Conservation (phyloP, 768 basidiomycete genomes). For the Butyriboletus loyo region DNA sequence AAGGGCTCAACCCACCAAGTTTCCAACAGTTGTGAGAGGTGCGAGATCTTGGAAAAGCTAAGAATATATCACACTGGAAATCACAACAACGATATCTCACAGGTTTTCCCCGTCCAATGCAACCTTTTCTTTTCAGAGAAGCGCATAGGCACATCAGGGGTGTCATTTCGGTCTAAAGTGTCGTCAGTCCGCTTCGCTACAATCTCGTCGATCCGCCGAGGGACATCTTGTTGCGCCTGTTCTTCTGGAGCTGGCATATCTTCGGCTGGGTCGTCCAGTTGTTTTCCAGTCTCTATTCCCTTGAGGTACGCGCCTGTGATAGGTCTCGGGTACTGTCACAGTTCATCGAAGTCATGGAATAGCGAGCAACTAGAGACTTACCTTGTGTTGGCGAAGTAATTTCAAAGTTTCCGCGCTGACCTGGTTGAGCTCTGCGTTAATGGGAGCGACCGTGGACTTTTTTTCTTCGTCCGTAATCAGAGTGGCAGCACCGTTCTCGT, state of each 20-base stretch:
- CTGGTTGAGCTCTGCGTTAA: slow-evolving; percentile 68
- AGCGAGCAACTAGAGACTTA: slow-evolving; percentile 24
- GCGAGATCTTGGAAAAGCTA: slow-evolving; percentile 47
- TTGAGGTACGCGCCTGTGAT: slow-evolving; percentile 60
- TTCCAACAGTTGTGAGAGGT: slow-evolving; percentile 93
- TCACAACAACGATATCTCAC: slow-evolving; percentile 39
- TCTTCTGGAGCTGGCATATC: slow-evolving; percentile 9
- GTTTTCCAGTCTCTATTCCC: slow-evolving; percentile 41
- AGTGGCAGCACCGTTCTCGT: slow-evolving; percentile 42
- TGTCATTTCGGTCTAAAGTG: slow-evolving; percentile 42
- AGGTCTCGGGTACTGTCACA: slow-evolving; percentile 59
- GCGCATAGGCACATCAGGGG: slow-evolving; percentile 66
- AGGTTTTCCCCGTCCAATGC: slow-evolving; percentile 84
- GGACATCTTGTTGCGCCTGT: slow-evolving; percentile 6
- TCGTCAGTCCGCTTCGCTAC: slow-evolving; percentile 37
- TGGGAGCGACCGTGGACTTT: slow-evolving; percentile 44
- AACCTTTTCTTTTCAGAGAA: slow-evolving; percentile 84
- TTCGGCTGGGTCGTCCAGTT: slow-evolving; percentile 1
- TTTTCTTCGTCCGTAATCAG: slow-evolving; percentile 58
- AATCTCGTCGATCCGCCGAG: slow-evolving; percentile 11
- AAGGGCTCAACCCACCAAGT: slow-evolving; percentile 53
- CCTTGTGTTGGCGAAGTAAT: slow-evolving; percentile 66
- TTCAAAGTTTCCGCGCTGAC: slow-evolving; percentile 56
- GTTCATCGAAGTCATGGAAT: neutral
- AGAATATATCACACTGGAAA: slow-evolving; percentile 27